These are phyloP conservation scores for Solanum appendiculatum DNA, from an alignment of 257 asterid genomes.

Conservation along the genomic window DNA sequence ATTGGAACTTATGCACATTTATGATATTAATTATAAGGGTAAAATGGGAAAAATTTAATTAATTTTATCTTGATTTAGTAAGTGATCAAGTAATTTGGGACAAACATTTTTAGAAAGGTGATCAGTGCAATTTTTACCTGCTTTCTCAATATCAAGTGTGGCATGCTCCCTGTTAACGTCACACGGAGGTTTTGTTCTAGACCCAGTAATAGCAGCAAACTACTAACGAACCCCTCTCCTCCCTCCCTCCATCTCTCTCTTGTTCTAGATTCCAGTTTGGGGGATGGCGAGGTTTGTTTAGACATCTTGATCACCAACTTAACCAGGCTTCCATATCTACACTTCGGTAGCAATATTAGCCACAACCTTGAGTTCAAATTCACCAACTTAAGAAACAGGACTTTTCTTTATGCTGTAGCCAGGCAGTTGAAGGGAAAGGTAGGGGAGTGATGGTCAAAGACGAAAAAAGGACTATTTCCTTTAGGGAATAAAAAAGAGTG, in stretches of 20 bases:
- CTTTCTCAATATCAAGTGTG: background rate
- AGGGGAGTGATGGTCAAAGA: background rate
- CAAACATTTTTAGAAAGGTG: too few species aligned
- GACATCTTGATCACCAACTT: background rate
- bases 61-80: too few species aligned
- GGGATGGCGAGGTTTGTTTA: background rate
- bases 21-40: too few species aligned
- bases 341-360: background rate
- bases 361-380: background rate
- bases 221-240: background rate
- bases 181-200: background rate
- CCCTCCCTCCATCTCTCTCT: background rate
- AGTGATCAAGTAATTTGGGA: too few species aligned
- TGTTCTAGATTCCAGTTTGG: background rate
- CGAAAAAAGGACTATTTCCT: background rate
- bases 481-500: background rate
- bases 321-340: background rate
- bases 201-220: background rate
- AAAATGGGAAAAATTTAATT: too few species aligned
- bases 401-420: background rate
- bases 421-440: background rate
- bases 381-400: background rate
- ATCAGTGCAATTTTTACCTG: background rate
- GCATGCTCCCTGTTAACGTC: background rate
- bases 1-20: too few species aligned